Evolutionary conservation across 1,284 basidiomycete species (phyloP).

Genomic region (Cryptococcus floricola): DNA sequence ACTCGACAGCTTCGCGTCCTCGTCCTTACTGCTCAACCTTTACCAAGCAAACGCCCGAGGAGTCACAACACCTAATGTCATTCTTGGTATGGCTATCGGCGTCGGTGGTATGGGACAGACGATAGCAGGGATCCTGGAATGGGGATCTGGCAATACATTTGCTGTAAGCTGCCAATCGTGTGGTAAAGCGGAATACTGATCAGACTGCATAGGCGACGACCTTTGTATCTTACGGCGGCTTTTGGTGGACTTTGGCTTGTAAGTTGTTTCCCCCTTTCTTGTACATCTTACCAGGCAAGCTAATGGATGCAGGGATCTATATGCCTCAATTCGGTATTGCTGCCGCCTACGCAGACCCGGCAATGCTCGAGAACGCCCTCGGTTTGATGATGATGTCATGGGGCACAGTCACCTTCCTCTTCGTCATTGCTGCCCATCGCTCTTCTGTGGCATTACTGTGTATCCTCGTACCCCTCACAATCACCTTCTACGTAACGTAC

Average conservation of each 20-base stretch:
- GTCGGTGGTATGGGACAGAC: constrained; percentile 74
- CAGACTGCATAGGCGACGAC: constrained; percentile 54
- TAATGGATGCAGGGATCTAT: constrained; percentile 9
- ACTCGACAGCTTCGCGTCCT: constrained; percentile 48
- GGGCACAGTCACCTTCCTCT: constrained; percentile 38
- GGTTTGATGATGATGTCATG: constrained; percentile 51
- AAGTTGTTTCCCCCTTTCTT: constrained; percentile 1
- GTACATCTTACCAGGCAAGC: not conserved
- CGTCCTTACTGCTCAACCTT: constrained; percentile 54
- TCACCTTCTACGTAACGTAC: constrained; percentile 53
- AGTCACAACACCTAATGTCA: constrained; percentile 60
- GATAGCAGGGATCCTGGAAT: constrained; percentile 59
- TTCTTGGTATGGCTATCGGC: constrained; percentile 77
- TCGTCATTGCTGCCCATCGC: constrained; percentile 59
- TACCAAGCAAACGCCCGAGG: constrained; percentile 46
- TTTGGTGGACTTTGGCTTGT: constrained; percentile 69
- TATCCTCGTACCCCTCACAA: constrained; percentile 69
- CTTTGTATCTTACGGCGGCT: constrained; percentile 74
- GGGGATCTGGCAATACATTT: constrained; percentile 65
- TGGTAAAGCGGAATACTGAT: too few relatives aligned
- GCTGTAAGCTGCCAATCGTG: constrained; percentile 27
- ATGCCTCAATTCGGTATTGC: constrained; percentile 54
- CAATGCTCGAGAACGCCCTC: constrained; percentile 52
- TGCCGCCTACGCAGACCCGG: constrained; percentile 37
- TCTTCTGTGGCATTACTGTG: constrained; percentile 62